Percentiles rank a stretch among this genome's conserved stretches.
Conservation (phyloP, 1,284 basidiomycete genomes). For the Cryptococcus floricola region DNA sequence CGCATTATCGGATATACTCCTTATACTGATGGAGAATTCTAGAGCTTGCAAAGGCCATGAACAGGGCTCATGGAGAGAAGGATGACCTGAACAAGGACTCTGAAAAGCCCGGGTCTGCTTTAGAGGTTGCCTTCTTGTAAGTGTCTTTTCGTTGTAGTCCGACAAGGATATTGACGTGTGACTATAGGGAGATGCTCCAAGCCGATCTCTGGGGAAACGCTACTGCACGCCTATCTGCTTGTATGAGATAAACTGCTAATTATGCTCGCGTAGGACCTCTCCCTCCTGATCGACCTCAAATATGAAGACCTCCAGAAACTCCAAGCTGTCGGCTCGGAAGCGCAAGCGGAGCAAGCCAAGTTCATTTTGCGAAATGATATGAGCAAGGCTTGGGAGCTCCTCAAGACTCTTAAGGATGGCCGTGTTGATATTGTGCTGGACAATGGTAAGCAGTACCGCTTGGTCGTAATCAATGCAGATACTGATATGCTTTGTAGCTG, state of each 20-base stretch:
- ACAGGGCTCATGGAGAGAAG: slow-evolving; percentile 31
- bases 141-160: slow-evolving; percentile 7
- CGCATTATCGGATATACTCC: background rate
- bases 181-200: slow-evolving; percentile 47
- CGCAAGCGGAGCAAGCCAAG: slow-evolving; percentile 66
- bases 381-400: slow-evolving; percentile 67
- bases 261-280: slow-evolving; percentile 37
- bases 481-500: slow-evolving; percentile 55
- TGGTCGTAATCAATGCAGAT: background rate
- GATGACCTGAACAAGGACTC: slow-evolving; percentile 30
- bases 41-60: slow-evolving; percentile 45
- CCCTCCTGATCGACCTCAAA: slow-evolving; percentile 48
- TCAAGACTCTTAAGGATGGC: slow-evolving; percentile 57
- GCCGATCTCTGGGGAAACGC: slow-evolving; percentile 50
- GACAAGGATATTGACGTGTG: background rate
- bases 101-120: slow-evolving; percentile 30
- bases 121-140: slow-evolving; percentile 48
- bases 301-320: slow-evolving; percentile 74
- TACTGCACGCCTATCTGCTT: slow-evolving; percentile 24
- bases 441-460: slow-evolving; percentile 63
- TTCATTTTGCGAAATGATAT: slow-evolving; percentile 85
- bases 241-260: background rate
- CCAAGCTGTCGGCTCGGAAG: slow-evolving; percentile 74
- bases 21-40: background rate
- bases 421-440: slow-evolving; percentile 87